These are phyloP conservation scores for Aurinia saxatilis DNA, from an alignment of 345 rosid genomes.

Conservation along the genomic window DNA sequence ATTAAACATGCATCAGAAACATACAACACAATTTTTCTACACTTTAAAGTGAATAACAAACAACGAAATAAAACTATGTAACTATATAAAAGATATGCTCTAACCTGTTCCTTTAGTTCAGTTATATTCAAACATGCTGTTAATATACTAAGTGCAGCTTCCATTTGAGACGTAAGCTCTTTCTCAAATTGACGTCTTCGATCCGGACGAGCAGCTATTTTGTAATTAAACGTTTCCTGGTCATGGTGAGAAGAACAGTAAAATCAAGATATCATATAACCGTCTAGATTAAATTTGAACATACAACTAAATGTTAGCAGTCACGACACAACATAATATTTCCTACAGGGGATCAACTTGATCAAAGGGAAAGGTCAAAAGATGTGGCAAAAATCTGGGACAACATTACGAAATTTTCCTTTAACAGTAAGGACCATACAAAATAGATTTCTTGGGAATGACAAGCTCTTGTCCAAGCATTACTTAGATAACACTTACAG, in stretches of 20 bases:
- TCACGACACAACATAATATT: not conserved
- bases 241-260: conserved; percentile 18
- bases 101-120: conserved; percentile 92
- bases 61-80: not conserved
- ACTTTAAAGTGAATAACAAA: not conserved
- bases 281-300: conserved; percentile 1
- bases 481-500: not conserved
- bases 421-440: not conserved
- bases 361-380: not conserved
- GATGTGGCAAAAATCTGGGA: not conserved
- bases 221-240: conserved; percentile 92
- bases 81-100: conserved; percentile 16
- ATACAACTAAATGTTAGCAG: not conserved
- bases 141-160: conserved; percentile 68
- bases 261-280: not conserved
- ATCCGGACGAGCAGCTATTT: conserved; percentile 98
- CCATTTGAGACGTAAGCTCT: conserved; percentile 86
- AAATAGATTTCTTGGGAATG: not conserved
- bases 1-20: too few species aligned
- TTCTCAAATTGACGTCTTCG: conserved; percentile 89
- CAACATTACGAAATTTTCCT: not conserved
- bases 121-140: conserved; percentile 68
- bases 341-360: not conserved
- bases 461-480: not conserved
- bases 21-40: not conserved